phyloP scores from a whole-genome alignment of 176 grass and related monocot species.

The Oryza coarctata region DNA sequence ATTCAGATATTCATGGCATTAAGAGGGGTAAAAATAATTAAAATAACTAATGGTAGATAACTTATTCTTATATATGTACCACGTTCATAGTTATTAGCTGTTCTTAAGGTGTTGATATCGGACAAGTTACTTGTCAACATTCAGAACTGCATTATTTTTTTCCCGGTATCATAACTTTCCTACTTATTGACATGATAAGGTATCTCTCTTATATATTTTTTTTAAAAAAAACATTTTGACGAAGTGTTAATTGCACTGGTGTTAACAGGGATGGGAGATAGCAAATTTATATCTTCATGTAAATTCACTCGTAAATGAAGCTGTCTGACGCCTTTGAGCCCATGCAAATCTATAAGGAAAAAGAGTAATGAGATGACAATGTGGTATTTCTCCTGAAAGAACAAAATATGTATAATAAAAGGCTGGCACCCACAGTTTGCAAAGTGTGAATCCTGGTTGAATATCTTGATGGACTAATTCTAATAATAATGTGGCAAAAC shows the following conservation, averaged over 20 bases:
- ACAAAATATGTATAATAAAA: neutral
- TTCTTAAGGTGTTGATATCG: neutral
- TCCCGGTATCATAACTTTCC: neutral
- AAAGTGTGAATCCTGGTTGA: neutral
- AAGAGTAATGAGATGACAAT: neutral
- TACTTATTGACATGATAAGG: neutral
- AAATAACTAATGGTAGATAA: neutral
- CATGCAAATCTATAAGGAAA: constrained; percentile 56
- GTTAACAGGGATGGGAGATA: neutral
- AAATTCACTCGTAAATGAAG: constrained; percentile 18
- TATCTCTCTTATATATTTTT: neutral
- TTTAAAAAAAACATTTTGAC: neutral
- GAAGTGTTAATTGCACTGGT: neutral
- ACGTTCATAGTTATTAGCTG: neutral
- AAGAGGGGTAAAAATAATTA: neutral
- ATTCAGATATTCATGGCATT: neutral
- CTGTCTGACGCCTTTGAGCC: constrained; percentile 58
- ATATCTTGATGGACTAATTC: neutral
- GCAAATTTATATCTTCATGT: neutral
- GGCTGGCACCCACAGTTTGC: neutral
- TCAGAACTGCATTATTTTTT: neutral
- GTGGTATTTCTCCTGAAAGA: constrained; percentile 1
- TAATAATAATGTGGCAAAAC: neutral
- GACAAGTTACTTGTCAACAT: neutral
- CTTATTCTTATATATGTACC: neutral